Conservation (phyloP, 2,329 filamentous ascomycete genomes). For the Fusarium brachygibbosum region DNA sequence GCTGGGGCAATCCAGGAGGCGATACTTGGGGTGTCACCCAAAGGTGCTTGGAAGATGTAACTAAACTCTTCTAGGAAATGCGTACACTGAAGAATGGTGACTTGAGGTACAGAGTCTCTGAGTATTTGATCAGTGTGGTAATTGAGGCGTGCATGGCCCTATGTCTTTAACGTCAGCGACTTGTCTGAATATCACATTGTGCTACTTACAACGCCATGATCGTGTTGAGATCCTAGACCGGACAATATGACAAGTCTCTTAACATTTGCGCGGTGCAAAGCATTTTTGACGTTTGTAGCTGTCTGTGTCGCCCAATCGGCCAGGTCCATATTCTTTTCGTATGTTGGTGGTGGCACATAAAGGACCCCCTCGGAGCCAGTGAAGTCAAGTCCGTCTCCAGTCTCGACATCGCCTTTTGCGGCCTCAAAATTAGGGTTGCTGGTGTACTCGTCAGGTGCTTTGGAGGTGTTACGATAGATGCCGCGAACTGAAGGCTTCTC, state of each 20-base stretch:
- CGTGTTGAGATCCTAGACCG: conserved; percentile 49
- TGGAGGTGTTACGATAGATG: conserved; percentile 50
- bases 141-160: conserved; percentile 48
- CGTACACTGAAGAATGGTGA: conserved; percentile 38
- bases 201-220: conserved; percentile 47
- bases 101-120: conserved; percentile 26
- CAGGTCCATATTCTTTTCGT: conserved; percentile 41
- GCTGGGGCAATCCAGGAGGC: conserved; percentile 45
- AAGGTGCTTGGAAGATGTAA: conserved; percentile 30
- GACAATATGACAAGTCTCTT: conserved; percentile 47
- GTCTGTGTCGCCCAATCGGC: conserved; percentile 43
- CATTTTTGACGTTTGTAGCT: conserved; percentile 44
- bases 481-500: conserved; percentile 42
- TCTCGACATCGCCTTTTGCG: conserved; percentile 47
- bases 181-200: fast-evolving
- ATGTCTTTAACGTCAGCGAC: background rate
- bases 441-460: conserved; percentile 49
- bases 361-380: conserved; percentile 49
- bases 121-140: conserved; percentile 39
- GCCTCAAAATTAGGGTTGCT: conserved; percentile 47
- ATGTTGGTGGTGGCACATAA: conserved; percentile 52
- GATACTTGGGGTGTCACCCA: conserved; percentile 41
- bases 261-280: conserved; percentile 29
- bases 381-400: conserved; percentile 47
- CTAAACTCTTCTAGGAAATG: conserved; percentile 44